Percentiles rank a stretch among this genome's conserved stretches.
Conservation (phyloP, 2,329 filamentous ascomycete genomes). For the Claviceps purpurea region DNA sequence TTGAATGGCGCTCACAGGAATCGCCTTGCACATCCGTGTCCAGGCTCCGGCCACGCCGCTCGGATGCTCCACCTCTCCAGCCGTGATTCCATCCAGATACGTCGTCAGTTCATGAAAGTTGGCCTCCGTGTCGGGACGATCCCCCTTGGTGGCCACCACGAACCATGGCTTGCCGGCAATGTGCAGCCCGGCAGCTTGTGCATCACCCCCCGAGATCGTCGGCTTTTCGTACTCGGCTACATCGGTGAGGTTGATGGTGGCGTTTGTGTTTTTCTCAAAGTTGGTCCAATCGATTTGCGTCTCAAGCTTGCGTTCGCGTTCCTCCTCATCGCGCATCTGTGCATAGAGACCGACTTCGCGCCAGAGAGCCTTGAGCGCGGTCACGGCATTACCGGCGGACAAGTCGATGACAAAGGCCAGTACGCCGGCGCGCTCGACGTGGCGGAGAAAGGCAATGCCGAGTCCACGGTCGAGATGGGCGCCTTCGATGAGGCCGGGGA, state of each 20-base stretch:
- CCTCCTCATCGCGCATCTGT: constrained; percentile 60
- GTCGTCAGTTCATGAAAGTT: constrained; percentile 58
- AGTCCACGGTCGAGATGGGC: constrained; percentile 86
- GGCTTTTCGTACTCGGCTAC: constrained; percentile 9
- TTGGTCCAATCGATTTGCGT: constrained; percentile 40
- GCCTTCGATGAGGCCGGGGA: constrained; percentile 83
- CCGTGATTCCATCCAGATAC: constrained; percentile 56
- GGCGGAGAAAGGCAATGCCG: constrained; percentile 80
- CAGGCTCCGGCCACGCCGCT: constrained; percentile 47
- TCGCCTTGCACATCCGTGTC: constrained; percentile 50
- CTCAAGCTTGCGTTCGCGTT: constrained; percentile 50
- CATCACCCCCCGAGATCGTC: not conserved
- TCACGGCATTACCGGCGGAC: constrained; percentile 62
- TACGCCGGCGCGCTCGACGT: constrained; percentile 86
- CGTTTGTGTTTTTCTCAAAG: constrained; percentile 33
- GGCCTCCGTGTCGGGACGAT: constrained; percentile 62
- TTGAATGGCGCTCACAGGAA: constrained; percentile 83
- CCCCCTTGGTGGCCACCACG: constrained; percentile 86
- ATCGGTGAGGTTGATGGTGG: constrained; percentile 15
- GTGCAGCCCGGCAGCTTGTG: constrained; percentile 33
- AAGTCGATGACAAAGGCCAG: constrained; percentile 91
- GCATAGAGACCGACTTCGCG: constrained; percentile 80
- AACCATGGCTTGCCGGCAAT: constrained; percentile 97
- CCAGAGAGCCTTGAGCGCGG: constrained; percentile 73
- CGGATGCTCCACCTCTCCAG: constrained; percentile 55